phyloP scores from a whole-genome alignment of 441 rosid species.

The Croton laevigatus region DNA sequence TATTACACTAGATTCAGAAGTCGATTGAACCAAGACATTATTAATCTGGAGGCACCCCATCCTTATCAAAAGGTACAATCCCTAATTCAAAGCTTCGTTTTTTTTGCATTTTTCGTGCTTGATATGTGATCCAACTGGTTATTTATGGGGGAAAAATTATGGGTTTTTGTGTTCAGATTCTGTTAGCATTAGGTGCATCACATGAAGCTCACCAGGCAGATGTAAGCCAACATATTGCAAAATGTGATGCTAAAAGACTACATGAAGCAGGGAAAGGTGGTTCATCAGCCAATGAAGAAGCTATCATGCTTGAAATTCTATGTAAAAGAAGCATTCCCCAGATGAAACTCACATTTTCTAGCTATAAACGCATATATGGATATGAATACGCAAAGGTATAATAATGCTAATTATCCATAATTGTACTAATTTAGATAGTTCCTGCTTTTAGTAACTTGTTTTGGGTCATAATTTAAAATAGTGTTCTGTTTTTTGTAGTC shows the following conservation, averaged over 20 bases:
- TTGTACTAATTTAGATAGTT: not conserved
- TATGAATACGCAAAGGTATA: conserved; percentile 53
- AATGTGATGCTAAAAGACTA: conserved; percentile 61
- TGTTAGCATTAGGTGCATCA: conserved; percentile 53
- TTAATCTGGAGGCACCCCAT: conserved; percentile 54
- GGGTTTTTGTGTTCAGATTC: conserved; percentile 34
- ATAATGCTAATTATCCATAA: not conserved
- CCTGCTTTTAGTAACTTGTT: not conserved
- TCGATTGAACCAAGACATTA: conserved; percentile 54
- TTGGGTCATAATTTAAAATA: not conserved
- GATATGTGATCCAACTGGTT: not conserved
- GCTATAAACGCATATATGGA: conserved; percentile 63
- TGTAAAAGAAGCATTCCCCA: conserved; percentile 65
- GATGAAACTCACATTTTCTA: conserved; percentile 49
- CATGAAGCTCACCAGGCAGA: conserved; percentile 63
- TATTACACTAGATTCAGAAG: conserved; percentile 43
- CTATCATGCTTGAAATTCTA: conserved; percentile 54
- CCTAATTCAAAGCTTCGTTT: not conserved
- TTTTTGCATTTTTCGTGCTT: not conserved
- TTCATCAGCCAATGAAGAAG: conserved; percentile 43
- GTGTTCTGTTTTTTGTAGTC: conserved; percentile 29
- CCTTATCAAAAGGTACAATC: conserved; percentile 49
- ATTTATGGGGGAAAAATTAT: not conserved
- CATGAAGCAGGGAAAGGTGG: conserved; percentile 53
- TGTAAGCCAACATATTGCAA: conserved; percentile 50